These are phyloP conservation scores for Solanum paucissectum DNA, from an alignment of 257 asterid genomes.

Conservation along the genomic window DNA sequence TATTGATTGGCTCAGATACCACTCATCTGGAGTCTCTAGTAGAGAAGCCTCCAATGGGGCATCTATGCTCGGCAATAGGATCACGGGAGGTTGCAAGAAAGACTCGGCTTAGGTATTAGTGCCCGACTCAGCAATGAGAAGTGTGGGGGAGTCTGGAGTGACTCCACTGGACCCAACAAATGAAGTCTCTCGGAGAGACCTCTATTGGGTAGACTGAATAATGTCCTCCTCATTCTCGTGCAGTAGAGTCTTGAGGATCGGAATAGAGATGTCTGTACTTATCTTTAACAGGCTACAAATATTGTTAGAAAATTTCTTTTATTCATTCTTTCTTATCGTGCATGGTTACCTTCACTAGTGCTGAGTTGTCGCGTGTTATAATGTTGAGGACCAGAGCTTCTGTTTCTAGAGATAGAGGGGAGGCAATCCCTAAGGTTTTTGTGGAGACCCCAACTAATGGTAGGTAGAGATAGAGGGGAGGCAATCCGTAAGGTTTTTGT, in stretches of 20 bases:
- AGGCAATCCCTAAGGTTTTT: neutral
- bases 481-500: neutral
- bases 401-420: neutral
- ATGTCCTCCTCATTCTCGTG: neutral
- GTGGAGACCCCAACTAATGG: neutral
- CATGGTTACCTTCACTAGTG: neutral
- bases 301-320: too few species aligned
- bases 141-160: neutral
- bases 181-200: neutral
- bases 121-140: neutral
- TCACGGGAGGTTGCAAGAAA: neutral
- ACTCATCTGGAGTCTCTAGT: neutral
- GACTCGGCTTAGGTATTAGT: neutral
- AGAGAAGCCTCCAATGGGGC: neutral
- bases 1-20: neutral
- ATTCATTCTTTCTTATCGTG: neutral
- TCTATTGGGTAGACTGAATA: neutral
- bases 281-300: neutral
- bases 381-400: neutral
- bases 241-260: neutral
- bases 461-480: too few species aligned
- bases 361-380: neutral
- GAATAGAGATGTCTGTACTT: neutral
- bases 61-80: neutral
- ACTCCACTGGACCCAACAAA: neutral